These are phyloP conservation scores for Ascochyta fabae DNA, from an alignment of 2,329 filamentous ascomycete species.

Conservation along the genomic window DNA sequence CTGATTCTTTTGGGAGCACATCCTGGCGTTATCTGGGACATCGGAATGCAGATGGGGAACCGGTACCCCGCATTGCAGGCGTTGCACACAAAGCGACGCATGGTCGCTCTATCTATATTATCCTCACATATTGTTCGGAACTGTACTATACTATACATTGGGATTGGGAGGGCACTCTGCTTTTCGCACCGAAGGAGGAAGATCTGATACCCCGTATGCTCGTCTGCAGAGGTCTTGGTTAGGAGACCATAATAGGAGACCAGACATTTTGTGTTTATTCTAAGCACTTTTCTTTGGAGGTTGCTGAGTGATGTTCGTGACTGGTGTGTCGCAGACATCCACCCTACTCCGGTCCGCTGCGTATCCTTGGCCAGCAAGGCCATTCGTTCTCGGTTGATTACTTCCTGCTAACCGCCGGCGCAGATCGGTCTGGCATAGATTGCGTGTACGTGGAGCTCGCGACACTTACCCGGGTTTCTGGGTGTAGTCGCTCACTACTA, in stretches of 20 bases:
- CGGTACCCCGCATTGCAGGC: conserved; percentile 12
- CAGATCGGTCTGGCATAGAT: conserved; percentile 6
- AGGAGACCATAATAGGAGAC: conserved; percentile 2
- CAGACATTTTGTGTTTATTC: not conserved
- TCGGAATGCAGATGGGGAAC: conserved; percentile 12
- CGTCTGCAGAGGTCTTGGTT: not conserved
- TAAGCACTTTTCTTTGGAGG: not conserved
- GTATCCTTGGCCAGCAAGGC: not conserved
- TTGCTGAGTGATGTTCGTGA: not conserved
- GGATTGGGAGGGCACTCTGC: conserved; percentile 15
- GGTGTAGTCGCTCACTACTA: not conserved
- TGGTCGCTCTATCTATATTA: conserved; percentile 6
- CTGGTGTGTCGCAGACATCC: not conserved
- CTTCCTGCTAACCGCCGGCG: not conserved
- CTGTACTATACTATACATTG: conserved; percentile 10
- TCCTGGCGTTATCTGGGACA: conserved; percentile 8
- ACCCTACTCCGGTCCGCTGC: not conserved
- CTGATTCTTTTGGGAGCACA: not conserved
- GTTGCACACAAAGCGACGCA: conserved; percentile 2
- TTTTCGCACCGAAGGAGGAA: conserved; percentile 24
- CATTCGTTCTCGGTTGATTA: not conserved
- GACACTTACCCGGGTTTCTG: not conserved
- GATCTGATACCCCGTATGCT: conserved; percentile 42
- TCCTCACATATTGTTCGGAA: not conserved
- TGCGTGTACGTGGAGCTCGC: conserved; percentile 2